These are phyloP conservation scores for Ceratobasidium papillatum DNA, from an alignment of 1,284 basidiomycete species.

Conservation along the genomic window DNA sequence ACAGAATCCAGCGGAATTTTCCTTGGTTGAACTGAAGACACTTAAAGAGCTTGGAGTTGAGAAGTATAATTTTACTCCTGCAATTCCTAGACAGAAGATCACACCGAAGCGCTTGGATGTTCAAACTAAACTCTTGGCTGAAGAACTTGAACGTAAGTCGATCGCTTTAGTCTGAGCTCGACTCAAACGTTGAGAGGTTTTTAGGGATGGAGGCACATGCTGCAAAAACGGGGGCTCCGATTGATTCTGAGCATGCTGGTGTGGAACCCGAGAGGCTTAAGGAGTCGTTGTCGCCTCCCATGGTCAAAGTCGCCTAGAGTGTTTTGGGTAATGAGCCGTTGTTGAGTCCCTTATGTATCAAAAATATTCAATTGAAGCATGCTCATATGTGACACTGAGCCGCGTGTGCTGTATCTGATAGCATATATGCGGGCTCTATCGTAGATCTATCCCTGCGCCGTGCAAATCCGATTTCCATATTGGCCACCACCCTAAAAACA, in stretches of 20 bases:
- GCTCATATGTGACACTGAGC: neutral
- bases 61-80: conserved; percentile 25
- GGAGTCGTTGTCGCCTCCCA: conserved; percentile 18
- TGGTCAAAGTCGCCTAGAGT: neutral
- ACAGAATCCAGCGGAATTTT: conserved; percentile 59
- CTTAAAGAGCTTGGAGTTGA: conserved; percentile 57
- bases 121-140: conserved; percentile 19
- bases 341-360: neutral
- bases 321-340: neutral
- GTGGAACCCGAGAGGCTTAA: conserved; percentile 7
- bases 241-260: conserved; percentile 30
- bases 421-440: neutral
- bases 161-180: neutral
- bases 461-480: neutral
- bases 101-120: conserved; percentile 21
- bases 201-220: conserved; percentile 27
- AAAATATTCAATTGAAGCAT: neutral
- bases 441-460: neutral
- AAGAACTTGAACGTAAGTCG: conserved; percentile 26
- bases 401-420: neutral
- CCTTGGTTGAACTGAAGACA: conserved; percentile 62
- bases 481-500: neutral
- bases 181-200: neutral
- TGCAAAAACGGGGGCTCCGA: neutral
- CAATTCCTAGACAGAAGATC: conserved; percentile 9